Conservation (phyloP, 768 basidiomycete genomes). For the Suillus sp. region DNA sequence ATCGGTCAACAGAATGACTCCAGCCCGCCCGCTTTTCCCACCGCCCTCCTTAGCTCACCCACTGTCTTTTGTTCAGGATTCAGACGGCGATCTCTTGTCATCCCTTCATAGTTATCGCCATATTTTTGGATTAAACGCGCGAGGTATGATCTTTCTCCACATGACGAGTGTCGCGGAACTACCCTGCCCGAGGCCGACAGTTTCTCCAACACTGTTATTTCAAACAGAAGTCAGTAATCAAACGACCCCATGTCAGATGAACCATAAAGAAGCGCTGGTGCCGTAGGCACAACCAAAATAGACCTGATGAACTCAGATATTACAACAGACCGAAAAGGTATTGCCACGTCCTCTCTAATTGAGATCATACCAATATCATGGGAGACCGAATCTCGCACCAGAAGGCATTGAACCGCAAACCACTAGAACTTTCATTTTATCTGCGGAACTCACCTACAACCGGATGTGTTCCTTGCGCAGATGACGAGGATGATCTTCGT, state of each 20-base stretch:
- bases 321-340: neutral
- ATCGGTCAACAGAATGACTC: conserved; percentile 23
- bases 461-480: neutral
- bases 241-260: neutral
- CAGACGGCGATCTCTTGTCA: conserved; percentile 77
- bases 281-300: conserved; percentile 11
- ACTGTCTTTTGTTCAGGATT: conserved; percentile 86
- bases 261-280: neutral
- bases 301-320: neutral
- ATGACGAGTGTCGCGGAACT: conserved; percentile 63
- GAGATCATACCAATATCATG: neutral
- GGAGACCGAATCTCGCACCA: neutral
- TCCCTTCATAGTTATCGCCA: conserved; percentile 68
- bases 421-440: conserved; percentile 6
- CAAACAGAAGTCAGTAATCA: conserved; percentile 13
- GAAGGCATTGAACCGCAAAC: neutral
- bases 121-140: conserved; percentile 65
- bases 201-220: conserved; percentile 59
- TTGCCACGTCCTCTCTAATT: neutral
- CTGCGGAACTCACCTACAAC: neutral
- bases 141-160: conserved; percentile 70
- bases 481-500: neutral
- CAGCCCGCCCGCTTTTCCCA: conserved; percentile 56
- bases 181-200: conserved; percentile 51
- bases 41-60: conserved; percentile 70